Evolutionary conservation across 83 land plant species (phyloP).

Genomic region (Thuja plicata): DNA sequence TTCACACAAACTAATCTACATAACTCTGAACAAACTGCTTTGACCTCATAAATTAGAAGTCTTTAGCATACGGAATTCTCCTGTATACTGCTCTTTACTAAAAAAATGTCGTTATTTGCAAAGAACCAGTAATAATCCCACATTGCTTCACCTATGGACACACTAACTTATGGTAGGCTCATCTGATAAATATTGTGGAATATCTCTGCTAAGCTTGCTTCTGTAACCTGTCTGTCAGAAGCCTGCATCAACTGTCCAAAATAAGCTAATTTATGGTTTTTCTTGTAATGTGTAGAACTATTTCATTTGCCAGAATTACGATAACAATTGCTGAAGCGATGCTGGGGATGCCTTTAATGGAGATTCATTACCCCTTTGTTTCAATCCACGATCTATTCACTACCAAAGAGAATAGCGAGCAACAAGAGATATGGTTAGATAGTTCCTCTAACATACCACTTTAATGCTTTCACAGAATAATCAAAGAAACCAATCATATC

Average conservation of each 20-base stretch:
- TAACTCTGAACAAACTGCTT: not conserved
- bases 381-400: not conserved
- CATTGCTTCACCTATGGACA: not conserved
- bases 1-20: not conserved
- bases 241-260: not conserved
- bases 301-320: too few species aligned
- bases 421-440: not conserved
- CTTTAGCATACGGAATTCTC: not conserved
- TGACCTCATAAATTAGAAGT: not conserved
- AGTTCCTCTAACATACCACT: constrained; percentile 2
- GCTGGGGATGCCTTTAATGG: not conserved
- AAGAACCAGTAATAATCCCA: not conserved
- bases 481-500: not conserved
- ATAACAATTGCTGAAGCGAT: not conserved
- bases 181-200: not conserved
- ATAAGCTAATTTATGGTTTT: not conserved
- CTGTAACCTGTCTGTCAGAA: not conserved
- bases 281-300: not conserved
- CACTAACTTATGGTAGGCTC: not conserved
- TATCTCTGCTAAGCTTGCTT: not conserved
- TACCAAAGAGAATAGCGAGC: not conserved
- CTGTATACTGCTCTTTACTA: too few species aligned
- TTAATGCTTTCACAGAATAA: not conserved
- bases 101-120: not conserved
- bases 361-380: not conserved